Conservation (phyloP, 306 rosid species). For the Pueraria montana region DNA sequence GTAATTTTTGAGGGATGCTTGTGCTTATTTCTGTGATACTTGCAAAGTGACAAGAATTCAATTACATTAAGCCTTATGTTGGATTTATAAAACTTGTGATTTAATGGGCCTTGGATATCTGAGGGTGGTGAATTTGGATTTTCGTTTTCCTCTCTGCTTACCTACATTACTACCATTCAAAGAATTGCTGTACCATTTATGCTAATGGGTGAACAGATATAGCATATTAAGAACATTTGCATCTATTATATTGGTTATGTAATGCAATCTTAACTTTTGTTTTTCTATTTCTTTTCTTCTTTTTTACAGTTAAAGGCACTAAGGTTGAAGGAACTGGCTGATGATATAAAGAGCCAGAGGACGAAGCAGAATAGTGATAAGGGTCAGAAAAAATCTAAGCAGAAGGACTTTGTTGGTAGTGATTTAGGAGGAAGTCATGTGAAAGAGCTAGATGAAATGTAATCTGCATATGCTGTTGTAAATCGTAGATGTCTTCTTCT, state of each 20-base stretch:
- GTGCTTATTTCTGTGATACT: neutral
- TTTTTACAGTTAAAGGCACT: constrained; percentile 67
- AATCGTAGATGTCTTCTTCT: constrained; percentile 24
- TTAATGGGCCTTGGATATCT: constrained; percentile 5
- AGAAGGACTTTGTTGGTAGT: constrained; percentile 47
- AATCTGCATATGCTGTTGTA: constrained; percentile 43
- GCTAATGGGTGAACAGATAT: constrained; percentile 22
- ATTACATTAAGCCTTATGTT: constrained; percentile 10
- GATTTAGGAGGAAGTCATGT: constrained; percentile 48
- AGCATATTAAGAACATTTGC: neutral
- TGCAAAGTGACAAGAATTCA: constrained; percentile 14
- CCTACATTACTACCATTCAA: neutral
- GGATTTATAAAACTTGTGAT: constrained; percentile 11
- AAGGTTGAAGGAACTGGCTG: constrained; percentile 78
- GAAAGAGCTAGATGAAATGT: constrained; percentile 77
- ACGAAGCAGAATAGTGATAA: constrained; percentile 61
- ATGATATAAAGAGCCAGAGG: constrained; percentile 79
- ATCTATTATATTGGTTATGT: constrained; percentile 22
- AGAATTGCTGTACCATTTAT: neutral
- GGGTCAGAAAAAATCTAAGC: constrained; percentile 59
- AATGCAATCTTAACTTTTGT: constrained; percentile 11
- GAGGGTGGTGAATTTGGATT: constrained; percentile 24
- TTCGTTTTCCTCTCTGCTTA: neutral
- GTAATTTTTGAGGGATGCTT: constrained; percentile 26
- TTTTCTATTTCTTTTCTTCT: neutral